Base-by-base conservation (phyloP, 2,329 filamentous ascomycete species). In the Fusarium algeriense region DNA sequence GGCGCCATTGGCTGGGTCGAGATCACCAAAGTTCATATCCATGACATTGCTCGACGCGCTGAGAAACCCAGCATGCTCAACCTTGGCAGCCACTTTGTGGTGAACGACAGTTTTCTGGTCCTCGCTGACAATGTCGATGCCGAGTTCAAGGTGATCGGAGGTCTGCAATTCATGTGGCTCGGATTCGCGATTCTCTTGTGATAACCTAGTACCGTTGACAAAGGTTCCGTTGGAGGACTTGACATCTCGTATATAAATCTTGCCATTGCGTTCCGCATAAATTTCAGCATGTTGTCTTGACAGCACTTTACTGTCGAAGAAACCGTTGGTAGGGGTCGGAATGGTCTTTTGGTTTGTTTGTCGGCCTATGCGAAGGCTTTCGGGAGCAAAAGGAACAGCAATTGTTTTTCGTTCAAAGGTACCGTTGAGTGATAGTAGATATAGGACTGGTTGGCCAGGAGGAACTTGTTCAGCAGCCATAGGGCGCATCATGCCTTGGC, bases 221-320 rank as follows among this genome's bases (percentile, higher is more conserved):
- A 99, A 99, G 2, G 96, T 99, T 64, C 96, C 96, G 79, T 99
- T 99, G 43, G 96, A 99, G 0, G 96, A 98, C 82, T 98, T 99
- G 75, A 99, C 93, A 82, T 99, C 96, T 63, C 95, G 90, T 74
- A 99, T 98, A 88, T 91, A 98, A 45, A 99, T 92, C 79, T 97
- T 97, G 57, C 95, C 95, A 69, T 93, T 91, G 58, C 85, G 81
- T 69, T 90, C 88, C n/a, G 96, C 94, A 90, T 94, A 98, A 40
- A 99, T 92, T 80, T 99, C 96, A 38, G 96, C 96, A 80, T 99
- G 96, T 79, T 98, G 94, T 76, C 96, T 89, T 41, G 96, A 98
- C 28, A 99, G 88, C 30, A 99, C 96, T 82, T 99, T 99, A 55
- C 95, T 98, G 81, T 99, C 96, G 78, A 99, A 99, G 81, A 93